Conservation (phyloP, 208 protist species). For the Leishmania gerbilli region DNA sequence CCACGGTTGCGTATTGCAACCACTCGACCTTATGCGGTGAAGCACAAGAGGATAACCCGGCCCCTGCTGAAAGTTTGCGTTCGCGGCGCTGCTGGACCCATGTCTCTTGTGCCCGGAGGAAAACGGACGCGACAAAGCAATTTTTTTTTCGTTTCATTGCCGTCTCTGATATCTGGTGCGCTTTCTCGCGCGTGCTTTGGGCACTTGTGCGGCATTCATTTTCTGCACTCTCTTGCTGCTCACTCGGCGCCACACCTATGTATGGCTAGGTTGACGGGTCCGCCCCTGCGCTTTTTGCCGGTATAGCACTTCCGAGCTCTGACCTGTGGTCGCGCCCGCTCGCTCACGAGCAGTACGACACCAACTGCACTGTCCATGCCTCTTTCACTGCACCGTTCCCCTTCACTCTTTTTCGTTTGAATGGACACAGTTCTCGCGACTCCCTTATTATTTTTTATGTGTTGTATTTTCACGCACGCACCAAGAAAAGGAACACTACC, state of each 20-base stretch:
- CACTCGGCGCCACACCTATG: background rate
- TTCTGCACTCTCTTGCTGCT: background rate
- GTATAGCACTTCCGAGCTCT: background rate
- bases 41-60: background rate
- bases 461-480: background rate
- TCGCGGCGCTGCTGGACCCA: background rate
- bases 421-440: background rate
- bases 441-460: background rate
- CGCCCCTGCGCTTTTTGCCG: background rate
- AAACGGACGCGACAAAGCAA: background rate
- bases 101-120: background rate
- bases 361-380: background rate
- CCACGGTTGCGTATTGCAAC: background rate
- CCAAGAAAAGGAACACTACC: conserved; percentile 4
- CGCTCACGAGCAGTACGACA: background rate
- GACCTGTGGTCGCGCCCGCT: background rate
- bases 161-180: background rate
- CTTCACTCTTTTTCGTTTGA: background rate
- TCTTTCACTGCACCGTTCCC: background rate
- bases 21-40: background rate
- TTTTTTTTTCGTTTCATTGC: background rate
- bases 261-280: background rate
- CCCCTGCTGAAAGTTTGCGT: background rate
- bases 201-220: background rate
- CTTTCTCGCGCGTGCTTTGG: background rate